Percentiles rank a stretch among this genome's conserved stretches.
These are phyloP conservation scores for Cordyceps cateniannulata DNA, from an alignment of 2,329 filamentous ascomycete genomes.

Conservation along the genomic window DNA sequence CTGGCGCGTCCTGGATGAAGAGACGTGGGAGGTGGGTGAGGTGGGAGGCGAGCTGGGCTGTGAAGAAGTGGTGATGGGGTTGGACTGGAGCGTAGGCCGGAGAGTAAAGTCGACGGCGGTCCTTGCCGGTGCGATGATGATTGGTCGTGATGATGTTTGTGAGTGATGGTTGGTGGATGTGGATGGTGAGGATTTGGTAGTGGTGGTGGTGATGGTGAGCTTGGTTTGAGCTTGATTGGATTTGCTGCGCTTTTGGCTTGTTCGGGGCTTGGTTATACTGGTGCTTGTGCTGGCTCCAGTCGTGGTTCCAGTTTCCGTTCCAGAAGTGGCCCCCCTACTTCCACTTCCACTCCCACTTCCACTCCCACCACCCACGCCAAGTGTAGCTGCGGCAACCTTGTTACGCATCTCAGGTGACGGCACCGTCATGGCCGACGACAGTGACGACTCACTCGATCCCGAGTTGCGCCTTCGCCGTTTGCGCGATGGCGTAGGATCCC, in stretches of 20 bases:
- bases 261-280: conserved; percentile 9
- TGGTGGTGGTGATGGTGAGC: background rate
- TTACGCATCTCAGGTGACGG: conserved; percentile 29
- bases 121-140: conserved; percentile 33
- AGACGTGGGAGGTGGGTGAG: conserved; percentile 15
- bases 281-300: conserved; percentile 7
- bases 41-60: conserved; percentile 28
- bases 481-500: conserved; percentile 27
- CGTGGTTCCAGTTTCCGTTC: conserved; percentile 9
- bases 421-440: conserved; percentile 33
- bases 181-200: background rate
- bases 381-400: background rate
- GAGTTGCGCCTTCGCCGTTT: conserved; percentile 30
- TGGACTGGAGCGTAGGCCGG: background rate
- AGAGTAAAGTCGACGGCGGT: conserved; percentile 12
- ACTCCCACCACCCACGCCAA: background rate
- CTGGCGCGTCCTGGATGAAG: conserved; percentile 17
- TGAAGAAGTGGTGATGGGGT: conserved; percentile 17
- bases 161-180: background rate
- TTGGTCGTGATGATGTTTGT: conserved; percentile 25
- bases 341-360: background rate
- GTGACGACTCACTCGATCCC: conserved; percentile 36
- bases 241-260: conserved; percentile 2
- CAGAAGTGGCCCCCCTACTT: conserved; percentile 9
- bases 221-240: background rate